Evolutionary conservation across 257 asterid species (phyloP).

Genomic region (Solanum appendiculatum): DNA sequence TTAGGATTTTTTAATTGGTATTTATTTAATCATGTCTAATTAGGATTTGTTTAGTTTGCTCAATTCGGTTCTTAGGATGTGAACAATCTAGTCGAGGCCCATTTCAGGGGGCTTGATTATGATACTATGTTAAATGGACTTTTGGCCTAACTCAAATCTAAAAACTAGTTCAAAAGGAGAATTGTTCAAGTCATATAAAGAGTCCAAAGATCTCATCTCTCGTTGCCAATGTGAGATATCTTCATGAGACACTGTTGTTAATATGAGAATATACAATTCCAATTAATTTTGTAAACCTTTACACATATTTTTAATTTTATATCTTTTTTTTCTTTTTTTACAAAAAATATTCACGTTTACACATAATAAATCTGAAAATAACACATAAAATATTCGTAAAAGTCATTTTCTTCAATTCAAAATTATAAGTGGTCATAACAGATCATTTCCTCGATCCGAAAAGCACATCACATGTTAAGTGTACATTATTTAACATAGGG

Average conservation of each 20-base stretch:
- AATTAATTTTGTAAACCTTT: background rate
- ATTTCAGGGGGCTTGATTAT: no score
- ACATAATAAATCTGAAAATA: fast-evolving
- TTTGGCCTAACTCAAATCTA: no score
- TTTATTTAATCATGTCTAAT: no score
- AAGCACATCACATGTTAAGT: background rate
- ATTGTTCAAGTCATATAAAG: no score
- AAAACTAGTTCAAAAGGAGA: background rate
- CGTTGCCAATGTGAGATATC: background rate
- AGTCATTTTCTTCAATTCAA: background rate
- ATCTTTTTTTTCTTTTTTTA: background rate
- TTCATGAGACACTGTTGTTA: no score
- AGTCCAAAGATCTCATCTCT: background rate
- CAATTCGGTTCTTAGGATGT: background rate
- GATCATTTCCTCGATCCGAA: background rate
- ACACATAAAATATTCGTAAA: fast-evolving
- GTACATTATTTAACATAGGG: background rate
- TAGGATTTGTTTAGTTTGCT: no score
- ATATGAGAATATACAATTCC: no score
- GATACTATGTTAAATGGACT: no score
- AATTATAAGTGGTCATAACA: background rate
- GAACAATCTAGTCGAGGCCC: background rate
- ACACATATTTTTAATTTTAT: background rate
- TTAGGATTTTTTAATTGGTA: no score
- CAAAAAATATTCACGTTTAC: background rate